Conservation (phyloP, 805 yeast genomes). For the Cyberlindnera euphorbiiphila region DNA sequence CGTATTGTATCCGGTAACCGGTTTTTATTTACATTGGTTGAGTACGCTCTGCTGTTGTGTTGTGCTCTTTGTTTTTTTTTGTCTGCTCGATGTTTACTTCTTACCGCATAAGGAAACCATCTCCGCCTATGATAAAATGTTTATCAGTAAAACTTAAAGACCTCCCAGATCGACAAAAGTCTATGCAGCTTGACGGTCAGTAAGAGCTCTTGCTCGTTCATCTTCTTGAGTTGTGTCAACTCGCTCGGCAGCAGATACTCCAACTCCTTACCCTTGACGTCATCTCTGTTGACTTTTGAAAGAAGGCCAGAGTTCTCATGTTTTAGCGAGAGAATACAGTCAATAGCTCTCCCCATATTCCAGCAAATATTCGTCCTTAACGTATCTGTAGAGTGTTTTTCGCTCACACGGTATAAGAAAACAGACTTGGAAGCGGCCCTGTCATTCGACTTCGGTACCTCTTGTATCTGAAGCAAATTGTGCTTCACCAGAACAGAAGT, state of each 20-base stretch:
- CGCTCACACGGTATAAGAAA: conserved; percentile 71
- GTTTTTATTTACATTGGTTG: too few relatives aligned
- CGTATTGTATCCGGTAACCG: too few relatives aligned
- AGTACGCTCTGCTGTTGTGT: too few relatives aligned
- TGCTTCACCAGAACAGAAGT: conserved; percentile 60
- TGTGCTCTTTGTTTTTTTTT: neutral
- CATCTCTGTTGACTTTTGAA: conserved; percentile 83
- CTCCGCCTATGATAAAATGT: too few relatives aligned
- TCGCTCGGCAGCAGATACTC: conserved; percentile 74
- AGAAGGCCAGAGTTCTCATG: conserved; percentile 61
- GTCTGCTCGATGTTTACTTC: conserved; percentile 10
- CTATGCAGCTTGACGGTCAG: conserved; percentile 53
- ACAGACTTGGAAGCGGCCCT: conserved; percentile 88
- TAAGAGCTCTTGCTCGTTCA: conserved; percentile 54
- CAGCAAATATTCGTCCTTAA: conserved; percentile 44
- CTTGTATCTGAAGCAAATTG: conserved; percentile 84
- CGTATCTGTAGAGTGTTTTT: conserved; percentile 44
- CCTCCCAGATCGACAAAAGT: conserved; percentile 52
- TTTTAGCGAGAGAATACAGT: conserved; percentile 52
- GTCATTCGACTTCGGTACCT: conserved; percentile 87
- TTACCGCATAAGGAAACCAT: conserved; percentile 5
- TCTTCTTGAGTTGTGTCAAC: conserved; percentile 59
- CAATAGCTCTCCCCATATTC: conserved; percentile 44
- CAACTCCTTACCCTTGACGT: conserved; percentile 78
- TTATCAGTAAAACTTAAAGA: conserved; percentile 39